A percentile compares a stretch with the other conserved stretches of the same genome.
These are phyloP conservation scores for Sarcodon sp. DNA, from an alignment of 768 basidiomycete species.

Conservation along the genomic window DNA sequence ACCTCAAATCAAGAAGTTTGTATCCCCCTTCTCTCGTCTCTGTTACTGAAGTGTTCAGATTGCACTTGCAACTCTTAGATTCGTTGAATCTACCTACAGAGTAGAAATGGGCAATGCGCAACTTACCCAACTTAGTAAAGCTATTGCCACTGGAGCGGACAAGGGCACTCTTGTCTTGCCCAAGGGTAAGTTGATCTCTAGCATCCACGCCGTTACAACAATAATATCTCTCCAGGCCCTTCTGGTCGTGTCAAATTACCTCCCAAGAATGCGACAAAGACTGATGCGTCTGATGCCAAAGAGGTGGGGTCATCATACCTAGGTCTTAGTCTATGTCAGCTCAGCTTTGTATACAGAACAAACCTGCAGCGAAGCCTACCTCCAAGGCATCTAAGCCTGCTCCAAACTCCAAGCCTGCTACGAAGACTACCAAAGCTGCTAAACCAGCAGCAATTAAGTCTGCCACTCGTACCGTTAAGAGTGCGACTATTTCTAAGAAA, in stretches of 20 bases:
- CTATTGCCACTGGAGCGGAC: constrained; percentile 72
- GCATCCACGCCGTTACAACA: neutral
- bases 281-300: constrained; percentile 32
- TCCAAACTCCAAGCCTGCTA: constrained; percentile 17
- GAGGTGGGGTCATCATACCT: constrained; percentile 30
- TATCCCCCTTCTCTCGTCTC: constrained; percentile 8
- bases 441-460: constrained; percentile 9
- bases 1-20: constrained; percentile 86
- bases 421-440: constrained; percentile 8
- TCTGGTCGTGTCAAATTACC: constrained; percentile 57
- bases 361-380: constrained; percentile 15
- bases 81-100: constrained; percentile 72
- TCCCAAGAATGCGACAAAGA: constrained; percentile 40
- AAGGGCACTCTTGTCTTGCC: constrained; percentile 78
- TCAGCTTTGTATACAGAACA: constrained; percentile 6
- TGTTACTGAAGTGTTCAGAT: constrained; percentile 7
- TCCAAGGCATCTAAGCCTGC: constrained; percentile 7
- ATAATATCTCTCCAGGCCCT: constrained; percentile 16
- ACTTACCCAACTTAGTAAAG: constrained; percentile 64
- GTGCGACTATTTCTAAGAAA: constrained; percentile 7
- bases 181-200: constrained; percentile 44
- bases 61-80: constrained; percentile 32
- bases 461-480: constrained; percentile 6
- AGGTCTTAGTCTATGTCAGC: constrained; percentile 6
- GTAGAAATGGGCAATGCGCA: constrained; percentile 72